These are phyloP conservation scores for Ascodesmis nigricans DNA, from an alignment of 495 filamentous ascomycete species.

Conservation along the genomic window DNA sequence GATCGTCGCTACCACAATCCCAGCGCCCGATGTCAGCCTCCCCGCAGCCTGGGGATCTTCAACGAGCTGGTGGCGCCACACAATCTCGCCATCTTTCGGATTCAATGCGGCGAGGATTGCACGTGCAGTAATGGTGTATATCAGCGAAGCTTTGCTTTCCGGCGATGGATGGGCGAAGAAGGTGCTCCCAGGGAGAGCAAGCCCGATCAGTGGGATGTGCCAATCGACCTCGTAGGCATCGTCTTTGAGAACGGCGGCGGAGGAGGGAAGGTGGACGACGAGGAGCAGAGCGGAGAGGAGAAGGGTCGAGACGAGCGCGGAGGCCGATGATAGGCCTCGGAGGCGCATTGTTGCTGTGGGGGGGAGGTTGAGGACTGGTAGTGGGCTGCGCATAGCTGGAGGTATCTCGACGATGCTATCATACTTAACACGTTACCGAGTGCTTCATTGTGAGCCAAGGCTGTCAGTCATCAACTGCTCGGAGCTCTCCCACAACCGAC, in stretches of 20 bases:
- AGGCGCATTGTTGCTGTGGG: too few relatives aligned
- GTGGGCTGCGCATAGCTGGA: too few relatives aligned
- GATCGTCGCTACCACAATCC: constrained; percentile 47
- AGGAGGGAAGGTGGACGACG: constrained; percentile 13
- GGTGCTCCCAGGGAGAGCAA: constrained; percentile 57
- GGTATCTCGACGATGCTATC: too few relatives aligned
- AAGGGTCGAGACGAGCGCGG: background rate
- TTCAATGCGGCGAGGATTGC: constrained; percentile 71
- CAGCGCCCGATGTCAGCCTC: constrained; percentile 43
- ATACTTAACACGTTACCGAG: too few relatives aligned
- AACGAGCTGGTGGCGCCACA: constrained; percentile 66
- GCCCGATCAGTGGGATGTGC: constrained; percentile 71
- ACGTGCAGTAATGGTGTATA: constrained; percentile 75
- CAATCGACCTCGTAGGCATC: constrained; percentile 85
- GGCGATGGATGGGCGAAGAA: constrained; percentile 81
- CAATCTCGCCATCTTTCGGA: constrained; percentile 55
- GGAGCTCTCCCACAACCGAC: too few relatives aligned
- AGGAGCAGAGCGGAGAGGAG: constrained; percentile 7
- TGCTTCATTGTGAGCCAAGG: too few relatives aligned
- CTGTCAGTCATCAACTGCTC: too few relatives aligned
- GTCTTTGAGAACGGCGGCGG: constrained; percentile 57
- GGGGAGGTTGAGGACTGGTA: too few relatives aligned
- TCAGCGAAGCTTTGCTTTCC: constrained; percentile 61
- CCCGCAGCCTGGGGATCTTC: constrained; percentile 21
- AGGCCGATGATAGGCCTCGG: background rate